Conservation (phyloP, 495 filamentous ascomycete genomes). For the Venustampulla echinocandica region DNA sequence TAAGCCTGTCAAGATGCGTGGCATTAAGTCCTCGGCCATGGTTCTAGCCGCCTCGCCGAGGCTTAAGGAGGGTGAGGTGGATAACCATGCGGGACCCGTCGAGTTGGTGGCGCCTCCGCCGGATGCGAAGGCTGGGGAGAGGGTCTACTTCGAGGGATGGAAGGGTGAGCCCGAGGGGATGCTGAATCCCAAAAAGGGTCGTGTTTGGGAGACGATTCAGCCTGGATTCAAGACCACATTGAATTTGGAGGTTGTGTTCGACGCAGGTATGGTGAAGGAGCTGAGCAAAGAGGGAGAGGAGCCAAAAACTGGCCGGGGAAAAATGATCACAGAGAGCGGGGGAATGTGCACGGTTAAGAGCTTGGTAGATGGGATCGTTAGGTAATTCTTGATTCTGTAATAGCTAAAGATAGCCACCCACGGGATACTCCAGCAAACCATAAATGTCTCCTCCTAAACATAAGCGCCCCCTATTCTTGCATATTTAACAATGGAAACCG, state of each 20-base stretch:
- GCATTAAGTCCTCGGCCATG: constrained; percentile 93
- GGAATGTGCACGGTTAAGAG: constrained; percentile 66
- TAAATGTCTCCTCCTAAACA: too few relatives aligned
- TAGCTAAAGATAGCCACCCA: not conserved
- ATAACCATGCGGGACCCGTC: constrained; percentile 81
- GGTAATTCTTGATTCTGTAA: constrained; percentile 31
- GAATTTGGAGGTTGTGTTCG: constrained; percentile 68
- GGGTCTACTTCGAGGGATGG: constrained; percentile 91
- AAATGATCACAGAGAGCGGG: constrained; percentile 61
- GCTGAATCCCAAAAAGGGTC: constrained; percentile 98
- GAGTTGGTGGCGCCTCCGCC: constrained; percentile 83
- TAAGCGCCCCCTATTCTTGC: too few relatives aligned
- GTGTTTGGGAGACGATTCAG: constrained; percentile 94
- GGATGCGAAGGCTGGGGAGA: constrained; percentile 71
- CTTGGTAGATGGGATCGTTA: constrained; percentile 59
- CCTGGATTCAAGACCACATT: constrained; percentile 86
- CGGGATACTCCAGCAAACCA: not conserved
- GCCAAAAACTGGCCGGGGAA: constrained; percentile 53
- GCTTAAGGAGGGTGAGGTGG: constrained; percentile 65
- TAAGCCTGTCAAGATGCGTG: constrained; percentile 98
- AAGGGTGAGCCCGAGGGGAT: constrained; percentile 82
- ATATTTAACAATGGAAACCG: too few relatives aligned
- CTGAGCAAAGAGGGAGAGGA: constrained; percentile 47
- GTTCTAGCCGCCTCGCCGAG: constrained; percentile 87
- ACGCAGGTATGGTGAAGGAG: constrained; percentile 52